phyloP scores from a whole-genome alignment of 2,329 filamentous ascomycete species.

The Xylaria polymorpha region DNA sequence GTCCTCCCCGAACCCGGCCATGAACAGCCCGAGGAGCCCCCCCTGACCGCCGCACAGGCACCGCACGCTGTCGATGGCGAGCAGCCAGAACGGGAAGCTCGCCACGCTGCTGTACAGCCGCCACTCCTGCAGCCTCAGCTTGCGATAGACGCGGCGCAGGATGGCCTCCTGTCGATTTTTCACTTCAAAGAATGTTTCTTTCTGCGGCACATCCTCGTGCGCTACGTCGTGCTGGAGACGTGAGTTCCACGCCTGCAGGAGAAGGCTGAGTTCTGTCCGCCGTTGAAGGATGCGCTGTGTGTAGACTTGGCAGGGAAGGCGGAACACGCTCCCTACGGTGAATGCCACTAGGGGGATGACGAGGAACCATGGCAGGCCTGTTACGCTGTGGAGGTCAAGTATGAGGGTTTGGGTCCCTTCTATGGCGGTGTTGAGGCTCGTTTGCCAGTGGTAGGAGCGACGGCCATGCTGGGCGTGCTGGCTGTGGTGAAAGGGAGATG shows the following conservation, averaged over 20 bases:
- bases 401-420: conserved; percentile 58
- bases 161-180: conserved; percentile 45
- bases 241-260: conserved; percentile 53
- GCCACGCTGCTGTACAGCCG: conserved; percentile 56
- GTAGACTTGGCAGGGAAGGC: conserved; percentile 61
- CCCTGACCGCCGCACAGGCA: conserved; percentile 57
- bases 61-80: conserved; percentile 63
- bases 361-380: conserved; percentile 64
- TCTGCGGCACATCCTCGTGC: conserved; percentile 31
- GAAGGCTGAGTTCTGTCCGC: conserved; percentile 46
- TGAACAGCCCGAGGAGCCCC: conserved; percentile 52
- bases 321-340: conserved; percentile 57
- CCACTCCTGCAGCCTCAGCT: conserved; percentile 60
- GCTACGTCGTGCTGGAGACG: conserved; percentile 43
- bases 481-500: background rate
- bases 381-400: conserved; percentile 55
- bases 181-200: conserved; percentile 43
- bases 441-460: conserved; percentile 51
- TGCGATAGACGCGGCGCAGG: conserved; percentile 43
- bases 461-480: conserved; percentile 12
- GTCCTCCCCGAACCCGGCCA: conserved; percentile 38
- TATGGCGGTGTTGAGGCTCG: conserved; percentile 45
- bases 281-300: conserved; percentile 48
- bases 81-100: conserved; percentile 61
- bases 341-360: conserved; percentile 65